phyloP scores from a whole-genome alignment of 1,284 basidiomycete genomes.

The Marasmius sp. region DNA sequence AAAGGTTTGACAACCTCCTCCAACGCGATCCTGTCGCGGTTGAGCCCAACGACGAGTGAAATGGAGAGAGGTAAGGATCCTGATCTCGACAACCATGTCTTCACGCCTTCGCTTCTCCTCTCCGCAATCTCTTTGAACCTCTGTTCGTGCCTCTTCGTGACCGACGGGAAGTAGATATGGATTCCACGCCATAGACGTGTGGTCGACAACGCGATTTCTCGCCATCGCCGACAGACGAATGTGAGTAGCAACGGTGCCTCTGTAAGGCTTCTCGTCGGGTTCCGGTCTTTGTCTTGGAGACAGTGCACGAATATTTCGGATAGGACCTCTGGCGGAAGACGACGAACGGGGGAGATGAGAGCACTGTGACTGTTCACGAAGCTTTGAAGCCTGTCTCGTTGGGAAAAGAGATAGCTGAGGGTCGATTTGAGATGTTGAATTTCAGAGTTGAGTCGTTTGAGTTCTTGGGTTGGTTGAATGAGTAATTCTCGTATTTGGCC shows the following conservation, averaged over 20 bases:
- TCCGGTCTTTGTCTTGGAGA: slow-evolving; percentile 6
- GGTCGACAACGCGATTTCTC: slow-evolving; percentile 6
- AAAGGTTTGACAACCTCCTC: not conserved
- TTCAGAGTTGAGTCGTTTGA: not conserved
- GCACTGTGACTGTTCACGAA: slow-evolving; percentile 7
- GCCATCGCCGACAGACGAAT: slow-evolving; percentile 11
- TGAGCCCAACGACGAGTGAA: slow-evolving; percentile 1
- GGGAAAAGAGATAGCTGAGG: not conserved
- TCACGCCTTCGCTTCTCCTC: not conserved
- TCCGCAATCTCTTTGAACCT: not conserved
- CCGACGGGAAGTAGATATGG: slow-evolving; percentile 7
- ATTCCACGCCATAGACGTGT: slow-evolving; percentile 11
- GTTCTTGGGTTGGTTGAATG: not conserved
- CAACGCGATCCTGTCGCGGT: not conserved
- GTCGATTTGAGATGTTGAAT: not conserved
- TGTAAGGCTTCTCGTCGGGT: slow-evolving; percentile 2
- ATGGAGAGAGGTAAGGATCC: slow-evolving; percentile 10
- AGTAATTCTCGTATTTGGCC: slow-evolving; percentile 3
- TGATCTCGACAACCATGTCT: slow-evolving; percentile 8
- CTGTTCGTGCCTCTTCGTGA: not conserved
- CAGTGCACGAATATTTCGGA: slow-evolving; percentile 12
- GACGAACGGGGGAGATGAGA: slow-evolving; percentile 5
- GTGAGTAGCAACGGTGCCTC: slow-evolving; percentile 14
- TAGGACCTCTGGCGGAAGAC: slow-evolving; percentile 8
- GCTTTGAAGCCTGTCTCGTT: not conserved